These are phyloP conservation scores for Saururus chinensis DNA, from an alignment of 164 flowering plant genomes.

Conservation along the genomic window DNA sequence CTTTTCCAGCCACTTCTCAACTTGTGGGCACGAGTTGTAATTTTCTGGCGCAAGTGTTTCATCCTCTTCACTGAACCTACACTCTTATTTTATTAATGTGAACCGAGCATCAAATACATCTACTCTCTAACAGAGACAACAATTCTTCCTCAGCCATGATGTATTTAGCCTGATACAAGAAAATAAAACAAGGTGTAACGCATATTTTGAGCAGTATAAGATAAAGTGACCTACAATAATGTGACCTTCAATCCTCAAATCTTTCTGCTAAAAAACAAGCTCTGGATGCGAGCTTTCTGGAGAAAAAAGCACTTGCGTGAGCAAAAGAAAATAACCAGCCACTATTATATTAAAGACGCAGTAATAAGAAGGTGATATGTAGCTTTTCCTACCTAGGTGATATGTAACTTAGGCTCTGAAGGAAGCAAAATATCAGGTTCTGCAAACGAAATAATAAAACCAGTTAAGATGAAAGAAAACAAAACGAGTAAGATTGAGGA, in stretches of 20 bases:
- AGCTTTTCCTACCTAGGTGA: no score
- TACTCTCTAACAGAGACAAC: no score
- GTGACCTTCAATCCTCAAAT: conserved; percentile 44
- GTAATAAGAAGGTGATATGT: no score
- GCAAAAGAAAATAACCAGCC: neutral
- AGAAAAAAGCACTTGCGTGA: neutral
- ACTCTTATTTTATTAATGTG: no score
- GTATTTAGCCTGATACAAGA: no score
- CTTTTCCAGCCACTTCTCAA: no score
- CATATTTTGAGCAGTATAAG: neutral
- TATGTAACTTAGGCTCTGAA: conserved; percentile 36
- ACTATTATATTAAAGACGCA: no score
- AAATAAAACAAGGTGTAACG: neutral
- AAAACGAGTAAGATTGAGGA: neutral
- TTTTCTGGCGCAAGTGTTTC: no score
- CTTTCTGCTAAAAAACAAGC: conserved; percentile 56
- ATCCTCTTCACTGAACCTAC: no score
- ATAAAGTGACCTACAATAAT: conserved; percentile 26
- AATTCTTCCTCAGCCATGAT: no score
- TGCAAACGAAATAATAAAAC: neutral
- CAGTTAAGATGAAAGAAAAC: neutral
- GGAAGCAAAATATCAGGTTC: conserved; percentile 59
- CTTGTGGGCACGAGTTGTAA: no score
- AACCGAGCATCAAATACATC: no score
- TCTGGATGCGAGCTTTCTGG: conserved; percentile 47